phyloP scores from a whole-genome alignment of 139 green algal genomes.

The Picochlorum sp. region DNA sequence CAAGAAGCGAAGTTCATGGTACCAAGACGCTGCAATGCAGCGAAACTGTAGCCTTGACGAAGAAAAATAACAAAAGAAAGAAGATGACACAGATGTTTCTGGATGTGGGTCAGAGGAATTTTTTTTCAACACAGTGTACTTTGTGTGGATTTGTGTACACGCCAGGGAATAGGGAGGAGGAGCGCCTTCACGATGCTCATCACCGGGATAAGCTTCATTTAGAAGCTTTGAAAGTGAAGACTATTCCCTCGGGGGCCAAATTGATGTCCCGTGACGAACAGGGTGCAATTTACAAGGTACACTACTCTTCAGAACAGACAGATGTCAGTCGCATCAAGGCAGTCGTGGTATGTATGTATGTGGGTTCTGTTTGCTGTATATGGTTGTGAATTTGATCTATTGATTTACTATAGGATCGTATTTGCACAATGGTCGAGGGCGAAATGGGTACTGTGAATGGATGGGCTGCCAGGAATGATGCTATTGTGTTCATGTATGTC shows the following conservation, averaged over 20 bases:
- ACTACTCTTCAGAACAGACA: slow-evolving; percentile 1
- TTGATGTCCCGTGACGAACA: slow-evolving; percentile 4
- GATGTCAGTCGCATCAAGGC: neutral
- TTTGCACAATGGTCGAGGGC: neutral
- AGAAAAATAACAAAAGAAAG: neutral
- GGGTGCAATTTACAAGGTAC: slow-evolving; percentile 1
- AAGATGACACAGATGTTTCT: slow-evolving; percentile 30
- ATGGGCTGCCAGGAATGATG: neutral
- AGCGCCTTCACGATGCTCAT: slow-evolving; percentile 29
- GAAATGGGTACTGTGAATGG: neutral
- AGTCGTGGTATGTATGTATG: slow-evolving; percentile 18
- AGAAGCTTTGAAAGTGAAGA: slow-evolving; percentile 9
- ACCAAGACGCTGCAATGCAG: neutral
- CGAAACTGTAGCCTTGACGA: neutral
- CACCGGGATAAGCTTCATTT: slow-evolving; percentile 14
- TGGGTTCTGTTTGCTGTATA: slow-evolving; percentile 14
- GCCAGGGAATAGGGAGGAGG: slow-evolving; percentile 28
- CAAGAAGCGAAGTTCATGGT: neutral
- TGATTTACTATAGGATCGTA: no score
- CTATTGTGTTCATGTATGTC: neutral
- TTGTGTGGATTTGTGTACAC: slow-evolving; percentile 39
- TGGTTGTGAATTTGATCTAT: neutral
- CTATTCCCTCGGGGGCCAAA: slow-evolving; percentile 14
- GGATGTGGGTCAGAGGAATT: slow-evolving; percentile 40
- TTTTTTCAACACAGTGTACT: slow-evolving; percentile 26